Base-by-base conservation (phyloP, 495 filamentous ascomycete species). In the Xylaria castorea region DNA sequence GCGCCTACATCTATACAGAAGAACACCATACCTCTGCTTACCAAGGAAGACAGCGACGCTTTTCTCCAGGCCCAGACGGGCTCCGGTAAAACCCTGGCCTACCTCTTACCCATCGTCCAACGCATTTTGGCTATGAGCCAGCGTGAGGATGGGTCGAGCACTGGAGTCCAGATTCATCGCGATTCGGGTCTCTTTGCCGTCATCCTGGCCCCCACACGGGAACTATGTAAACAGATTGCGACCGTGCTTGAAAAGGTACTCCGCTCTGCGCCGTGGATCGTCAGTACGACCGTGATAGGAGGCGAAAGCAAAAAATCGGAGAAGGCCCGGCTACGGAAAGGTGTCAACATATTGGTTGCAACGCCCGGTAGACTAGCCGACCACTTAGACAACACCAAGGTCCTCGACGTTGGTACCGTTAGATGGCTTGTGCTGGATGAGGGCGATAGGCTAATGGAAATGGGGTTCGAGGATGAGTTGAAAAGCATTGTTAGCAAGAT, bases 301-400 rank as follows among this genome's bases (percentile, higher is more conserved):
- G 96, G 96, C 30, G 95, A 98, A 82, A 98, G 95, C 81, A 98
- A 98, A 81, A 95, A 98, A 76, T 94, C 93, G 2, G 96, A 99
- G 79, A 99, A 99, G 80, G 94, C 96, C 36, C 85, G 97, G 57
- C 78, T 99, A 73, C 85, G 96, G 73, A 98, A 98, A 79, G 96
- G 96, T 1, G 83, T 97, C 72, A 98, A 98, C 81, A 97, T 98
- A 65, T 85, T 99, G 32, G 92, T 99, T 18, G 96, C 96, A 40
- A 99, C 96, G 0, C 96, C 96, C 1, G 96, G 96, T 69, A 88
- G 96, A 25, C 83, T 99, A 67, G 90, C 88, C 1, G 96, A 98
- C 83, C 96, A 99, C 80, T 77, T 99, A 25, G 92, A 97, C 65
- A 93, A 97, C 72, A 99, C 96, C 3, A 88, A 97, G 81, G 93